Conservation (phyloP, 2,329 filamentous ascomycete genomes). For the Conoideocrella luteorostrata region DNA sequence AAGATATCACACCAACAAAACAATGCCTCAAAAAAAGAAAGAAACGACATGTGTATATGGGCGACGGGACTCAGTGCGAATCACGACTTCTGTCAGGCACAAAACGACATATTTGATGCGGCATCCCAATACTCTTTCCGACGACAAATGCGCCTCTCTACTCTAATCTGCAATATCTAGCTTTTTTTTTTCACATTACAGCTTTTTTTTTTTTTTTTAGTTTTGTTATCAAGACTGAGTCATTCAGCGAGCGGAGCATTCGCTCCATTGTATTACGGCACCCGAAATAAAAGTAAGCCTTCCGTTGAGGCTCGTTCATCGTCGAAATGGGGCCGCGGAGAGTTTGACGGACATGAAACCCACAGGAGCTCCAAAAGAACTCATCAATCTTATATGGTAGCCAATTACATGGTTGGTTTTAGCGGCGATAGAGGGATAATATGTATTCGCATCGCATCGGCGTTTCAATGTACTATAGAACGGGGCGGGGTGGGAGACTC, state of each 20-base stretch:
- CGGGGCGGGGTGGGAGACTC: slow-evolving; percentile 11
- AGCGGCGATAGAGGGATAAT: slow-evolving; percentile 8
- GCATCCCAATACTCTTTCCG: background rate
- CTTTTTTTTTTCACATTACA: slow-evolving; percentile 15
- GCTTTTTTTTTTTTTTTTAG: background rate
- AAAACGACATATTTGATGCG: background rate
- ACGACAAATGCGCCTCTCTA: background rate
- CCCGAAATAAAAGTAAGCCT: background rate
- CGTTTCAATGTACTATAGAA: slow-evolving; percentile 28
- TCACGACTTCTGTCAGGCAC: no score
- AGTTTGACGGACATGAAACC: background rate
- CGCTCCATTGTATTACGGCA: background rate
- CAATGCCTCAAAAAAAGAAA: background rate
- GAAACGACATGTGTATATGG: no score
- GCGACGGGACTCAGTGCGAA: background rate
- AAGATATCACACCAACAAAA: slow-evolving; percentile 9
- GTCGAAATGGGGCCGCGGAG: background rate
- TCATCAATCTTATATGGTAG: background rate
- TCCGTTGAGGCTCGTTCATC: background rate
- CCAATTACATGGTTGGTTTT: background rate
- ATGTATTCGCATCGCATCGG: slow-evolving; percentile 25
- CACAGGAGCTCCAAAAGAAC: background rate
- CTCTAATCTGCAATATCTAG: slow-evolving; percentile 3
- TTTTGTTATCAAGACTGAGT: no score
- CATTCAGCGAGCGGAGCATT: background rate